Evolutionary conservation across 208 protist species (phyloP), one percentile per base, ranked within the genome.

Genomic region (Crithidia bombi): DNA sequence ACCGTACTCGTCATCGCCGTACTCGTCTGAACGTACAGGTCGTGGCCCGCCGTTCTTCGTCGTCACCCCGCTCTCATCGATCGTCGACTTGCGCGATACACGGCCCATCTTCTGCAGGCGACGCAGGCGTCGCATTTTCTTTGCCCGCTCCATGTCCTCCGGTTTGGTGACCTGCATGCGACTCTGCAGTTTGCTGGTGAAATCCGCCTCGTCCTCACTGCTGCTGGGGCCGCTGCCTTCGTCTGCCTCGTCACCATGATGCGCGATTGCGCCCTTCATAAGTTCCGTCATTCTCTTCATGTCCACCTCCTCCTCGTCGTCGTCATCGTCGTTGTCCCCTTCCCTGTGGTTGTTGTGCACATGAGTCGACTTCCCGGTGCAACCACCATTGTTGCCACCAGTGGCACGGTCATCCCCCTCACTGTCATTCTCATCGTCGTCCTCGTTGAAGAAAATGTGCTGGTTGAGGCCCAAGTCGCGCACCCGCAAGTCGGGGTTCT

Each of bases 401-500:
- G 5, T 30, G 23, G 38, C 44, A 6, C 17, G 36, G 11, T 35
- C 35, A 3, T 79, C 63, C 0, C 38, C 41, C n/a, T 62, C n/a
- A 19, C n/a, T 41, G 26, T 57, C 46, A 3, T 70, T 51, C 12
- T 86, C 85, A 14, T 91, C 81, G n/a, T 91, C 84, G 44, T 89
- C 82, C 23, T 85, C 81, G 12, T 54, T 51, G 57, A 89, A 92
- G 63, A 92, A 73, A 50, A 83, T 85, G 54, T 68, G 87, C 62
- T 85, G 76, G 65, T 71, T 93, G 10, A 96, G 79, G 19, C 84
- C 82, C 12, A 96, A 68, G 52, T 96, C 91, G 2, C 82, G 77
- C 56, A 96, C 82, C 15, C 89, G 89, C 26, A 96, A 65, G 54
- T 96, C 89, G 5, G 89, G 79, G 12, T 72, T 90, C 56, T 96